Evolutionary conservation across 2,329 filamentous ascomycete species (phyloP).

Genomic region (Chaetomiaceae sp.): DNA sequence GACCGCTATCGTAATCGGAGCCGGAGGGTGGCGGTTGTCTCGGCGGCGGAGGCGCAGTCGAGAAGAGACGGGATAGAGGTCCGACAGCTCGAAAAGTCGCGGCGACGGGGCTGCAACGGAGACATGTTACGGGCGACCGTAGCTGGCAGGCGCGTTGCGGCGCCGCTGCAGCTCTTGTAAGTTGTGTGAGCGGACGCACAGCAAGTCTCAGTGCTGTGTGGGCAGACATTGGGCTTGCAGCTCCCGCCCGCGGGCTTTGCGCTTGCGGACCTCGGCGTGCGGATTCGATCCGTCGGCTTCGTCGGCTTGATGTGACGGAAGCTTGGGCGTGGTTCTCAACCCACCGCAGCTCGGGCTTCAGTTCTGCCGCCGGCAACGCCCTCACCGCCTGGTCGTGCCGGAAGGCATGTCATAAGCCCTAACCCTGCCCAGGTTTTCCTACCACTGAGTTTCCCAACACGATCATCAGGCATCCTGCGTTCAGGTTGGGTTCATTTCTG

Average conservation of each 20-base stretch:
- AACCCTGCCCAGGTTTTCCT: too few species aligned
- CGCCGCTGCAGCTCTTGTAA: conserved; percentile 6
- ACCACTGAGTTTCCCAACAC: too few species aligned
- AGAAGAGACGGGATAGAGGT: conserved; percentile 26
- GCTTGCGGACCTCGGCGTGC: background rate
- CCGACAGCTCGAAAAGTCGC: conserved; percentile 7
- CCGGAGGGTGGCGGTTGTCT: conserved; percentile 9
- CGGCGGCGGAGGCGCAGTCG: conserved; percentile 25
- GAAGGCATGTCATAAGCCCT: too few species aligned
- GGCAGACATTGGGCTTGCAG: conserved; percentile 21
- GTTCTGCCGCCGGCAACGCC: too few species aligned
- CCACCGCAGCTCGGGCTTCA: too few species aligned
- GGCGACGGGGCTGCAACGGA: conserved; percentile 22
- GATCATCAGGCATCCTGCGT: too few species aligned
- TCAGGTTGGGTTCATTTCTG: too few species aligned
- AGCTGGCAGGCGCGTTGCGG: background rate
- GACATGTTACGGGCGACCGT: conserved; percentile 23
- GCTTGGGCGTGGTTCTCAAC: too few species aligned
- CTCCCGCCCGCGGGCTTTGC: conserved; percentile 18
- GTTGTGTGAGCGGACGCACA: conserved; percentile 19
- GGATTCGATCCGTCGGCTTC: background rate
- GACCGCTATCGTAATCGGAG: background rate
- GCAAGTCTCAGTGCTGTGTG: conserved; percentile 21
- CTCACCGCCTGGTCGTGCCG: too few species aligned
- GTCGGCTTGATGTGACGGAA: background rate